phyloP scores from a whole-genome alignment of 1,139 yeast species.

The Eremothecium sinecaudum region DNA sequence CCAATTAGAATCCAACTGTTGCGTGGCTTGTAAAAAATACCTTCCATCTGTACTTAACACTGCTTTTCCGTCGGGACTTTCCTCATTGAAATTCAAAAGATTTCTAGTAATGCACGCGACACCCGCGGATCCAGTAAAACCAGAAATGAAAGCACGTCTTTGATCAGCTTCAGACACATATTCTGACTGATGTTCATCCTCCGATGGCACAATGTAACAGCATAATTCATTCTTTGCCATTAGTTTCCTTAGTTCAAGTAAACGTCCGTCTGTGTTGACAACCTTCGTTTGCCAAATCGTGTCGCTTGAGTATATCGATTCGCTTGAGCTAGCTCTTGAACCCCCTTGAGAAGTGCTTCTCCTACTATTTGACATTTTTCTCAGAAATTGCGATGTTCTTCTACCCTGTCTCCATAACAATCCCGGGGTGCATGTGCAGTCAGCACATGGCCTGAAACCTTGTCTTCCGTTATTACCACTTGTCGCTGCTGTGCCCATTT shows the following conservation, averaged over 20 bases:
- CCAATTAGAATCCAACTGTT: conserved; percentile 89
- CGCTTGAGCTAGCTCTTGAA: conserved; percentile 21
- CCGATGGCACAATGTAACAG: conserved; percentile 78
- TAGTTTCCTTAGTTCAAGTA: conserved; percentile 51
- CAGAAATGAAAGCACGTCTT: conserved; percentile 75
- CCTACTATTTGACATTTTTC: conserved; percentile 21
- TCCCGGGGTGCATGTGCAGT: conserved; percentile 81
- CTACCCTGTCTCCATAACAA: conserved; percentile 55
- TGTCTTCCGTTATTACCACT: conserved; percentile 12
- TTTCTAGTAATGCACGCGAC: conserved; percentile 78
- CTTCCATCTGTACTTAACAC: conserved; percentile 90
- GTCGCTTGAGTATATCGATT: conserved; percentile 34
- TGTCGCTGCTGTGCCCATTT: conserved; percentile 7
- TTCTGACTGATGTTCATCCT: conserved; percentile 91
- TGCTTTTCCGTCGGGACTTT: conserved; percentile 44
- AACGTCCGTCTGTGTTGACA: conserved; percentile 50
- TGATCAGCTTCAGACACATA: conserved; percentile 75
- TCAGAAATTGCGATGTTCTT: conserved; percentile 40
- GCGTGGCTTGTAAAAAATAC: conserved; percentile 81
- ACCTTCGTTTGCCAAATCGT: conserved; percentile 33
- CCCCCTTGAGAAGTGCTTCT: conserved; percentile 11
- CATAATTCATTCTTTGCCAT: conserved; percentile 63
- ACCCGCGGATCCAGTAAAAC: conserved; percentile 94
- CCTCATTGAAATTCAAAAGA: conserved; percentile 35
- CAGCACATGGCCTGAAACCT: conserved; percentile 44